Evolutionary conservation across 1,139 yeast species (phyloP).

Genomic region (Tardiomyces digboiensis): DNA sequence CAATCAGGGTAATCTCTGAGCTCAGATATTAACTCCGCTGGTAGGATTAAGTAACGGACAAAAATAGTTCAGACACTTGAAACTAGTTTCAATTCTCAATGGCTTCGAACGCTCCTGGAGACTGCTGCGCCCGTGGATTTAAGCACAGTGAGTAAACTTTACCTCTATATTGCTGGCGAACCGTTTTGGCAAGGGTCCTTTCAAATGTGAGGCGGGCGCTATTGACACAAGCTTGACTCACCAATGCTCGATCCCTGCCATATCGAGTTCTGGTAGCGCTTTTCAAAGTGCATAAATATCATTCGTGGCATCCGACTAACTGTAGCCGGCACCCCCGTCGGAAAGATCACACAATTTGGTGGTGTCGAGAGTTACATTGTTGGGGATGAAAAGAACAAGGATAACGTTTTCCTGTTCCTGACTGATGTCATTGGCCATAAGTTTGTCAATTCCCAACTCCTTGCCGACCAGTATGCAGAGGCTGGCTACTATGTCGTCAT

Average conservation of each 20-base stretch:
- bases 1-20: no score
- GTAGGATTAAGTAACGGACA: no score
- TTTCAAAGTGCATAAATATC: no score
- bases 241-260: no score
- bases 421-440: slow-evolving; percentile 64
- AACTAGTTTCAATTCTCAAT: no score
- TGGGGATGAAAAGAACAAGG: slow-evolving; percentile 38
- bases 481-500: slow-evolving; percentile 55
- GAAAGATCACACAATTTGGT: slow-evolving; percentile 32
- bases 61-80: no score
- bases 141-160: slow-evolving; percentile 11
- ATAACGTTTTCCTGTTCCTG: slow-evolving; percentile 46
- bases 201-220: no score
- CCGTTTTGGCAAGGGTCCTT: no score
- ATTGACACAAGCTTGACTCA: no score
- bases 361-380: slow-evolving; percentile 47
- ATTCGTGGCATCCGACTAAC: no score
- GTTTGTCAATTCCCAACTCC: slow-evolving; percentile 43
- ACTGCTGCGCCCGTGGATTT: slow-evolving; percentile 22
- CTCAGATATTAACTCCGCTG: no score
- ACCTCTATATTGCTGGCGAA: slow-evolving; percentile 9
- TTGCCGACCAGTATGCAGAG: slow-evolving; percentile 65
- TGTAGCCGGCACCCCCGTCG: slow-evolving; percentile 30
- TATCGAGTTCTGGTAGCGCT: no score
- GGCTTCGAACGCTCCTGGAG: slow-evolving; percentile 23